Conservation (phyloP, 2,329 filamentous ascomycete species). For the Aspergillus versicolor region DNA sequence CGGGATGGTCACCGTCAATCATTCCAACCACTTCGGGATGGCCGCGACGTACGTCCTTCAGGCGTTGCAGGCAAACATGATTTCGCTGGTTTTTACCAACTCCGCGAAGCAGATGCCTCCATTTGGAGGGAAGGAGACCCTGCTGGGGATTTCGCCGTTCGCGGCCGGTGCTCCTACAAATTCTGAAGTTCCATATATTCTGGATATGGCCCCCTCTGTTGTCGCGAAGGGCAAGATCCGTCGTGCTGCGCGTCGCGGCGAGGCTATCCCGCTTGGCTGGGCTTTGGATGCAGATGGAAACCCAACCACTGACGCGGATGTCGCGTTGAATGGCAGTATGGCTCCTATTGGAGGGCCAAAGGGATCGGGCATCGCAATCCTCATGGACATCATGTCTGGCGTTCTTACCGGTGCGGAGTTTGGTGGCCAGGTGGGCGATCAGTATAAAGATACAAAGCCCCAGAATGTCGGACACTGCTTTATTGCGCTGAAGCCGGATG, state of each 20-base stretch:
- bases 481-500: conserved; percentile 68
- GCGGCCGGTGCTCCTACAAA: conserved; percentile 71
- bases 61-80: conserved; percentile 69
- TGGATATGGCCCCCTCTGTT: conserved; percentile 48
- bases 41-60: conserved; percentile 76
- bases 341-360: conserved; percentile 83
- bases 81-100: conserved; percentile 70
- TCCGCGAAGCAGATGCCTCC: conserved; percentile 70
- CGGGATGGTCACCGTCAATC: conserved; percentile 72
- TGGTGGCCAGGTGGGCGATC: conserved; percentile 73
- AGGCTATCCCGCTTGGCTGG: conserved; percentile 59
- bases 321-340: conserved; percentile 75
- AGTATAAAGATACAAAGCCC: conserved; percentile 68
- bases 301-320: conserved; percentile 67
- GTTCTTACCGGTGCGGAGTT: conserved; percentile 72
- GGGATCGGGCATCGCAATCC: conserved; percentile 72
- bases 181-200: conserved; percentile 56
- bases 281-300: conserved; percentile 69
- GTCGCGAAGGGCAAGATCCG: conserved; percentile 48
- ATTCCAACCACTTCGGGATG: conserved; percentile 84
- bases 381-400: conserved; percentile 88
- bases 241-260: conserved; percentile 42
- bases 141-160: conserved; percentile 73
- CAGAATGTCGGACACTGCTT: conserved; percentile 75
- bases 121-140: conserved; percentile 66